Base-by-base conservation (phyloP, 1,284 basidiomycete species). In the Tilletia horrida region DNA sequence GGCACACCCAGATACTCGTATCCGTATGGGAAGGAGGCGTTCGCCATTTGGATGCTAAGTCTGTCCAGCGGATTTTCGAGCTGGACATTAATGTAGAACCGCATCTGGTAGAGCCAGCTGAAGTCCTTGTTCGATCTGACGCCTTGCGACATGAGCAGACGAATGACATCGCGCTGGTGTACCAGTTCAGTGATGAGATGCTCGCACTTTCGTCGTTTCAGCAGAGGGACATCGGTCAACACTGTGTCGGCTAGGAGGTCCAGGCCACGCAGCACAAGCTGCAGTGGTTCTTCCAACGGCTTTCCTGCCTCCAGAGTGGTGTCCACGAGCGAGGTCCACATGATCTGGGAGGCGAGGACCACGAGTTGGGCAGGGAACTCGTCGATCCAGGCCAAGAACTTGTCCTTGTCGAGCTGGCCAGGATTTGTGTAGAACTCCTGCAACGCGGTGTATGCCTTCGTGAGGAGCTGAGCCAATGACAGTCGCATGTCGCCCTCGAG, bases 161-260 rank as follows among this genome's bases (percentile, higher is more conserved):
- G 90, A 50, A 90, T 90, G 50, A 97, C 93, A 82, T 98, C 95
- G 72, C 95, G 88, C 82, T 98, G 93, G 81, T 98, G 96, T 11
- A 98, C 96, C 2, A 98, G 88, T 83, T 99, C 96, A 1, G 95
- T 98, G 84, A 99, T 97, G 74, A 99, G 88, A 79, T 97, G 94
- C 79, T 99, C 96, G 85, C 93, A 95, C 83, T 98, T 97, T 75
- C 92, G 90, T 71, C 96, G 90, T 61, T 93, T 93, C 61, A 95
- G 90, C 8, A 91, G 88, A 48, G 85, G 86, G 44, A 98, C 87
- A 75, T 97, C 95, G 65, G 90, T 90, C 55, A 98, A 85, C 29
- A 98, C 95, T 45, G 96, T 91, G 76, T 97, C 93, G 2, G 96
- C 95, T 21, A 99, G 88, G 55, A 96, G 86, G 79, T 97, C 94